Base-by-base conservation (phyloP, 2,329 filamentous ascomycete species). In the Pseudocercospora cruenta region DNA sequence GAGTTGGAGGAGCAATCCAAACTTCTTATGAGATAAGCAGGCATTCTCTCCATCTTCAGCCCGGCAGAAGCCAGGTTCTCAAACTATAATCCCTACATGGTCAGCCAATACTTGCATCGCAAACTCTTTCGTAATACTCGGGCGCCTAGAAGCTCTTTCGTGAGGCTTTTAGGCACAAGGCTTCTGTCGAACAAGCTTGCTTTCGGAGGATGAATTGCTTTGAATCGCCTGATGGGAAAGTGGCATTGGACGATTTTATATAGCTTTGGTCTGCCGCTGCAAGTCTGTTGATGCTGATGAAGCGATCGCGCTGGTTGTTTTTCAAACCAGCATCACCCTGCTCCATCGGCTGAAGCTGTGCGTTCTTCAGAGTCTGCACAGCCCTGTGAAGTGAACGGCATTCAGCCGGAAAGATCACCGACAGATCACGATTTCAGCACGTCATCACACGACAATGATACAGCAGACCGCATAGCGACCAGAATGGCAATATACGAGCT, bases 11-110 rank as follows among this genome's bases (percentile, higher is more conserved):
- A 60, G 26, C 33, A 21, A n/a, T 49, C 60, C 45, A 54, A n/a
- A n/a, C 64, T 21, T 33, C 55, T 55, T 55, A 4, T 59, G 62
- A 60, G 64, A 66, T 62, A 60, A 54, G 60, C 64, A 63, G 51
- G 64, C 22, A 43, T 47, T 26, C 49, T 57, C 64, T 66, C 55
- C 60, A 59, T 62, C 19, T 54, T 43, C 45, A 43, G 57, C 59
- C 60, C 43, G 60, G 43, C 28, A 39, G 36, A 54, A 63, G 55
- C 64, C 58, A 58, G 54, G 55, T 47, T 63, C 22, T 54, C 26
- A 33, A 24, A 28, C 9, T 26, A 10, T 22, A 26, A 55, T 33
- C 51, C 51, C 51, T 55, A 55, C 51, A 31, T 10, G 26, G 51
- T 55, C 51, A 55, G 51, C 51, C 51, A 55, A 55, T 55, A 55